Evolutionary conservation across 805 yeast species (phyloP), one percentile per base, ranked within the genome.

Genomic region (Schwanniomyces pseudopolymorphus): DNA sequence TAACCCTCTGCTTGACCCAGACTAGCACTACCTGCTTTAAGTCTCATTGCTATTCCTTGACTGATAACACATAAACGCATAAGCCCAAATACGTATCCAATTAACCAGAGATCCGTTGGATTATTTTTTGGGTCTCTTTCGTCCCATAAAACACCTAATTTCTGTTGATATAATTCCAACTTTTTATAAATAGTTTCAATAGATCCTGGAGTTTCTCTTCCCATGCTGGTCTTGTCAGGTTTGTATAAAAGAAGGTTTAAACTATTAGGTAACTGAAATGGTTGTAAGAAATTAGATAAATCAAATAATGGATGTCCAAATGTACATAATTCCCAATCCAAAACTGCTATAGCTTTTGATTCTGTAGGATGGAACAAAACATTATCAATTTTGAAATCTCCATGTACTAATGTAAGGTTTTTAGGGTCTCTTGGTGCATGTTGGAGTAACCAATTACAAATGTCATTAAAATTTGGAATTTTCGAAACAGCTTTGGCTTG

Each of bases 301-400:
- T 82, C 87, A 48, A 83, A 81, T 39, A 81, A 59, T 0, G 87
- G 87, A 52, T 81, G 84, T 0, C 87, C 87, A 47, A 79, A 66
- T 0, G 87, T 82, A 51, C 85, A 80, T 33, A 82, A 63, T 57
- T 82, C 87, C 87, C 87, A 82, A 56, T 82, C 87, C 36, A 82
- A 65, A 2, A 82, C 78, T 0, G 85, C 85, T 41, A 76, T 63
- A 2, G 81, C 79, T 38, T 60, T 58, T 17, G 75, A 74, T 39
- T 72, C 69, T 0, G 72, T 74, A 52, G 81, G 81, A 61, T 84
- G 76, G 65, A 78, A 77, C 27, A 86, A 74, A 51, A 85, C 69
- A 66, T 85, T 74, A 70, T 86, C 85, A 56, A 78, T 70, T 67
- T 83, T 78, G 74, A 77, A 75, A 67, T 83, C 83, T 38, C 91